Evolutionary conservation across 768 basidiomycete genomes (phyloP).

Genomic region (Leccinum subgranulosum): DNA sequence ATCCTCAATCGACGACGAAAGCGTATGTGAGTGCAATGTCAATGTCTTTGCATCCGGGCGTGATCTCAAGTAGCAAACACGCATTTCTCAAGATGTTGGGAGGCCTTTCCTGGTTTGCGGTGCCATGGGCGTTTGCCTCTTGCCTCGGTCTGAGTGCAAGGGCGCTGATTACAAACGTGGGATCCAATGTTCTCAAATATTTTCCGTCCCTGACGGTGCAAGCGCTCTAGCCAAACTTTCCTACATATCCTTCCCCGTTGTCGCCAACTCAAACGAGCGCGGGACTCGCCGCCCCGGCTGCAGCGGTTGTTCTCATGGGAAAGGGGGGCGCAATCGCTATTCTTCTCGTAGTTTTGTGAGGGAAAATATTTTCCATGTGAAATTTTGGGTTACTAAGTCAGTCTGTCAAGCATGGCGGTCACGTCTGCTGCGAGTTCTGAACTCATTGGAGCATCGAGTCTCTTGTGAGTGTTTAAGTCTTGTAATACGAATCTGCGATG

Average conservation of each 20-base stretch:
- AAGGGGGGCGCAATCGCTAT: constrained; percentile 43
- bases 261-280: constrained; percentile 38
- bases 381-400: not conserved
- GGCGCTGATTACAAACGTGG: constrained; percentile 33
- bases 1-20: constrained; percentile 48
- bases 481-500: not conserved
- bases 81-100: constrained; percentile 44
- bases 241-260: constrained; percentile 47
- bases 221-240: constrained; percentile 42
- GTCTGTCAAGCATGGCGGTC: constrained; percentile 39
- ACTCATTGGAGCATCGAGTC: constrained; percentile 42
- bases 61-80: not conserved
- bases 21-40: constrained; percentile 39
- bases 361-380: not conserved
- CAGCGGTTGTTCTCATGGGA: constrained; percentile 45
- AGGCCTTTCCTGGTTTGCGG: constrained; percentile 55
- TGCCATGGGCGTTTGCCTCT: constrained; percentile 51
- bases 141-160: constrained; percentile 44
- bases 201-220: not conserved
- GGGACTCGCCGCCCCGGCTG: constrained; percentile 45
- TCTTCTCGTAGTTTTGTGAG: constrained; percentile 42
- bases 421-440: constrained; percentile 46
- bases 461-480: constrained; percentile 34
- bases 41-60: no score
- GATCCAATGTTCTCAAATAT: not conserved